phyloP scores from a whole-genome alignment of 2,329 filamentous ascomycete genomes.

The Amphichorda felina region DNA sequence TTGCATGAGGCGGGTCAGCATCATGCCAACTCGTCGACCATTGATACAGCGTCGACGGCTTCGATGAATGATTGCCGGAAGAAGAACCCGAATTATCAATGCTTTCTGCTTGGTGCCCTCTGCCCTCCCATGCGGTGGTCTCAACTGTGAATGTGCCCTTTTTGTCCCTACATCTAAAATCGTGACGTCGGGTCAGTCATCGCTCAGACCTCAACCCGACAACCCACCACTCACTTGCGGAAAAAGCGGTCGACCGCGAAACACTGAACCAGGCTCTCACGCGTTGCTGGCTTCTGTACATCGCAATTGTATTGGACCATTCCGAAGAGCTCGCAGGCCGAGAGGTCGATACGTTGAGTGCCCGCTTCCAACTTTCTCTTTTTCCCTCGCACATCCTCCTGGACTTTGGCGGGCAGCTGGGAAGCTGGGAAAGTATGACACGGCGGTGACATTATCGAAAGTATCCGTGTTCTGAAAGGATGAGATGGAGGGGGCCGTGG shows the following conservation, averaged over 20 bases:
- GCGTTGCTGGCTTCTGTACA: constrained; percentile 33
- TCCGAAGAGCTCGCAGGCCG: constrained; percentile 41
- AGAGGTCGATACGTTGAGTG: constrained; percentile 33
- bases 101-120: not conserved
- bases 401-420: constrained; percentile 36
- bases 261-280: constrained; percentile 38
- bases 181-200: constrained; percentile 2
- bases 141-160: constrained; percentile 48
- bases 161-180: constrained; percentile 42
- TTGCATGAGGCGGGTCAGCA: constrained; percentile 9
- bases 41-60: constrained; percentile 5
- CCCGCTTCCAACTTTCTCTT: constrained; percentile 36
- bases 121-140: constrained; percentile 50
- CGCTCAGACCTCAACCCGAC: not conserved
- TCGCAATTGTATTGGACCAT: constrained; percentile 51
- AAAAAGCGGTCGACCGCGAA: constrained; percentile 48
- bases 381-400: constrained; percentile 33
- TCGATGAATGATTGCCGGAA: not conserved
- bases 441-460: constrained; percentile 41
- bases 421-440: constrained; percentile 40
- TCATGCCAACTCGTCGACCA: constrained; percentile 22
- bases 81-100: not conserved
- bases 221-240: constrained; percentile 34
- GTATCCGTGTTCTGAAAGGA: not conserved
- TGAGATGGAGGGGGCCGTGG: constrained; percentile 27